These are phyloP conservation scores for Haematococcus sp. DNA, from an alignment of 139 green algal genomes.

Conservation along the genomic window DNA sequence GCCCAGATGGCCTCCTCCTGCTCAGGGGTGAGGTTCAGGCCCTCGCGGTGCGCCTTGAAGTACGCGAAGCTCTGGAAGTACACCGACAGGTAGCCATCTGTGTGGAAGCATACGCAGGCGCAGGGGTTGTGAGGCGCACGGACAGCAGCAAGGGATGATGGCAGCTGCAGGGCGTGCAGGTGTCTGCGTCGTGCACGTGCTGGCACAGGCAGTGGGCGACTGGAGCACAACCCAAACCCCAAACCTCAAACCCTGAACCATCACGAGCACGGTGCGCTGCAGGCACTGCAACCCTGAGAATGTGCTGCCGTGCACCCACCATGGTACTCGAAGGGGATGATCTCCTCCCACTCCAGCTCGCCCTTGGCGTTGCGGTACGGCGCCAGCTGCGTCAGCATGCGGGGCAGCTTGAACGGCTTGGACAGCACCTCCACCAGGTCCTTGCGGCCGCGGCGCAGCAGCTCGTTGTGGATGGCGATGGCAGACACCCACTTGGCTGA, in stretches of 20 bases:
- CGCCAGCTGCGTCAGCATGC: neutral
- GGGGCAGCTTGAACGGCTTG: neutral
- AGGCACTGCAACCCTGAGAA: no score
- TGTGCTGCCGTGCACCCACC: neutral
- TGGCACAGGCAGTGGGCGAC: no score
- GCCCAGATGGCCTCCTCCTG: slow-evolving; percentile 34
- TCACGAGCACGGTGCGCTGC: no score
- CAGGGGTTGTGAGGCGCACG: no score
- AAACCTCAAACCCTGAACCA: no score
- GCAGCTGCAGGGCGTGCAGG: no score
- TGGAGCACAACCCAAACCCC: no score
- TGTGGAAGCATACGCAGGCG: no score
- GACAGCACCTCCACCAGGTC: slow-evolving; percentile 4
- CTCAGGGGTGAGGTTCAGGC: slow-evolving; percentile 19
- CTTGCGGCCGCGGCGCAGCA: slow-evolving; percentile 28
- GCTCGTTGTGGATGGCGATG: slow-evolving; percentile 33
- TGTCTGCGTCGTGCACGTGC: no score
- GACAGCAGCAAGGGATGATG: no score
- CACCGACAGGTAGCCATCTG: slow-evolving; percentile 33
- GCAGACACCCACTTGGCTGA: slow-evolving; percentile 10
- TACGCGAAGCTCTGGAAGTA: slow-evolving; percentile 15
- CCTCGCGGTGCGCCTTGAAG: neutral
- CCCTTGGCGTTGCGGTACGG: slow-evolving; percentile 1
- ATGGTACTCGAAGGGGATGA: slow-evolving; percentile 27
- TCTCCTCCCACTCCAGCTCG: slow-evolving; percentile 2